Conservation (phyloP, 2,329 filamentous ascomycete genomes). For the Paracoccidioides lutzii region DNA sequence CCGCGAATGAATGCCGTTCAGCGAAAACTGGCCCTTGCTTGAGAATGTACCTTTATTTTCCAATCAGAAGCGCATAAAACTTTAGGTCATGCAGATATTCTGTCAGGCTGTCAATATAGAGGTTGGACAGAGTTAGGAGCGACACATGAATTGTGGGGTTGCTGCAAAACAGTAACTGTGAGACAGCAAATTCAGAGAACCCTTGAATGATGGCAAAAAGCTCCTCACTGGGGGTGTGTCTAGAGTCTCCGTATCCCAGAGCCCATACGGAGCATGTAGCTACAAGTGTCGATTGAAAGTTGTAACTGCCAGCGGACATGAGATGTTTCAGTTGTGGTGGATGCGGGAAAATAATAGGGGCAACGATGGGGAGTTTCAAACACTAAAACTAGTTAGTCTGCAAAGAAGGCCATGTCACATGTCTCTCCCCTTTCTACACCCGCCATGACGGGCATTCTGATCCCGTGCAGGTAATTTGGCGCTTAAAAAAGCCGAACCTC, state of each 20-base stretch:
- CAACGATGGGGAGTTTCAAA: background rate
- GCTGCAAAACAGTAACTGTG: too few relatives aligned
- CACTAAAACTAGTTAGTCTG: background rate
- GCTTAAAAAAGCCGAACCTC: background rate
- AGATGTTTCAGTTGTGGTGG: background rate
- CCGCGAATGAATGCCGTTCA: background rate
- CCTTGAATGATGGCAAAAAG: too few relatives aligned
- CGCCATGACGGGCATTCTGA: background rate
- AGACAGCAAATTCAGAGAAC: too few relatives aligned
- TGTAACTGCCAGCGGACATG: background rate
- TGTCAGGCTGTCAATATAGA: too few relatives aligned
- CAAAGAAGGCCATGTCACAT: background rate
- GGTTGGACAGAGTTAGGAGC: too few relatives aligned
- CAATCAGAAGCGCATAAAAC: background rate
- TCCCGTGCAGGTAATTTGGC: background rate
- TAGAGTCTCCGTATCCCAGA: too few relatives aligned
- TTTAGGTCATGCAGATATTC: background rate
- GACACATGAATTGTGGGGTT: too few relatives aligned
- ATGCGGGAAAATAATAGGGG: background rate
- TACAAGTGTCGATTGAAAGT: background rate
- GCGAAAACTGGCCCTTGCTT: background rate
- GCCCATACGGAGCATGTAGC: background rate
- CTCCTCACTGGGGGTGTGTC: too few relatives aligned
- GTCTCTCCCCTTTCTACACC: background rate
- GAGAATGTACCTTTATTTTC: background rate